A percentile compares a stretch with the other conserved stretches of the same genome.
Conservation (phyloP, 208 protist genomes). For the Leishmania arabica region DNA sequence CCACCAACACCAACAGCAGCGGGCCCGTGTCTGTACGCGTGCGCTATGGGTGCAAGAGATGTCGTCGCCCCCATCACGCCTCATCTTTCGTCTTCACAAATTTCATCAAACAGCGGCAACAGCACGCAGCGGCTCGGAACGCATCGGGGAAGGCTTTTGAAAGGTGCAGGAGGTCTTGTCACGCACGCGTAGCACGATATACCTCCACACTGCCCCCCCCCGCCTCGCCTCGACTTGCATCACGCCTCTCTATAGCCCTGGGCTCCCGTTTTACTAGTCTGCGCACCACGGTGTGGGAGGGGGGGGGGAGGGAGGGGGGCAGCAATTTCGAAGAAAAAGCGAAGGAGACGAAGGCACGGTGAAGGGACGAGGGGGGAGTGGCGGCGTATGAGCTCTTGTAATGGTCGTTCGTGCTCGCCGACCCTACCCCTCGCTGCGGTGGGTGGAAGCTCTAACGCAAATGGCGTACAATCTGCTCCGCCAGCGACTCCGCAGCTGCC, state of each 20-base stretch:
- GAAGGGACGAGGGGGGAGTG: background rate
- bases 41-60: background rate
- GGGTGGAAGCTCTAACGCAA: slow-evolving; percentile 1
- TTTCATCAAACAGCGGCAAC: background rate
- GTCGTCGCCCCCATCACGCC: background rate
- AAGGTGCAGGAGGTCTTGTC: background rate
- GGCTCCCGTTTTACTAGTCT: background rate
- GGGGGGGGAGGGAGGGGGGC: too few species aligned
- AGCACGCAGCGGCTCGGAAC: background rate
- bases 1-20: background rate
- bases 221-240: background rate
- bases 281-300: background rate
- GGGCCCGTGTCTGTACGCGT: background rate
- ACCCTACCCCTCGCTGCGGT: background rate
- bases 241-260: background rate
- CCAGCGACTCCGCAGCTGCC: background rate
- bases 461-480: slow-evolving; percentile 4
- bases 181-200: background rate
- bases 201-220: background rate
- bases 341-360: background rate
- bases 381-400: background rate
- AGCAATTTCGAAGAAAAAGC: background rate
- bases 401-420: background rate
- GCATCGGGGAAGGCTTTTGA: background rate
- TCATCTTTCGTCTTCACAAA: background rate